Evolutionary conservation across 1,284 basidiomycete genomes (phyloP).

Genomic region (Melanopsichium pennsylvanicum): DNA sequence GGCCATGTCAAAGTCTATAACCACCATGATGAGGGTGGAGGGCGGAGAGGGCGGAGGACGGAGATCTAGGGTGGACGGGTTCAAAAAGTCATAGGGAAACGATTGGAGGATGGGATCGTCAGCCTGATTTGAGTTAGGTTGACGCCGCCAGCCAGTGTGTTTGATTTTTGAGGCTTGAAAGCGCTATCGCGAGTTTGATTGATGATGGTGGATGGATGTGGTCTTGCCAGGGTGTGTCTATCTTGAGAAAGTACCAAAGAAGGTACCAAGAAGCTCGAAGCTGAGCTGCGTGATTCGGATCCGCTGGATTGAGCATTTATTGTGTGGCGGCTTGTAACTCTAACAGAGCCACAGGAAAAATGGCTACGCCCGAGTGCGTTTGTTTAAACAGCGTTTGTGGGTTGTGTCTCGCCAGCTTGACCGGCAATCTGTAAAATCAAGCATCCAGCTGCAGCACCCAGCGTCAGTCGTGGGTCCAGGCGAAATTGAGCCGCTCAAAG

Average conservation of each 20-base stretch:
- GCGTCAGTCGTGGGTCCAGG: background rate
- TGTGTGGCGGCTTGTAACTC: conserved; percentile 5
- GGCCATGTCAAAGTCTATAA: conserved; percentile 58
- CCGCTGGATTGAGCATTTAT: too few relatives aligned
- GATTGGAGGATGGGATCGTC: background rate
- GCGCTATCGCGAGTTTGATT: too few relatives aligned
- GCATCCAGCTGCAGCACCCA: background rate
- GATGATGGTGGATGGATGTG: conserved; percentile 17
- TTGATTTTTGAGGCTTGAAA: too few relatives aligned
- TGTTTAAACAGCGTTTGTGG: too few relatives aligned
- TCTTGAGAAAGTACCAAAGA: background rate
- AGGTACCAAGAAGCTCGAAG: conserved; percentile 13
- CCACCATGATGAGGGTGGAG: conserved; percentile 46
- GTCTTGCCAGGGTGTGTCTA: too few relatives aligned
- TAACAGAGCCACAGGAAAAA: too few relatives aligned
- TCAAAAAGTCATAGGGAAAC: conserved; percentile 1
- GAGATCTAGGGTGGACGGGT: too few relatives aligned
- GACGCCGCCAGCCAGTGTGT: background rate
- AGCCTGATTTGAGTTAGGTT: background rate
- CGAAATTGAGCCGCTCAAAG: conserved; percentile 6
- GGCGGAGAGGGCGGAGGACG: background rate
- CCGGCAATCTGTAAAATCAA: background rate
- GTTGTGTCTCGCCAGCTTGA: conserved; percentile 11
- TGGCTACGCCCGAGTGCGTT: conserved; percentile 9
- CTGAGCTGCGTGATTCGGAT: conserved; percentile 14